Conservation (phyloP, 139 green algal species). For the Tetraselmis chui region DNA sequence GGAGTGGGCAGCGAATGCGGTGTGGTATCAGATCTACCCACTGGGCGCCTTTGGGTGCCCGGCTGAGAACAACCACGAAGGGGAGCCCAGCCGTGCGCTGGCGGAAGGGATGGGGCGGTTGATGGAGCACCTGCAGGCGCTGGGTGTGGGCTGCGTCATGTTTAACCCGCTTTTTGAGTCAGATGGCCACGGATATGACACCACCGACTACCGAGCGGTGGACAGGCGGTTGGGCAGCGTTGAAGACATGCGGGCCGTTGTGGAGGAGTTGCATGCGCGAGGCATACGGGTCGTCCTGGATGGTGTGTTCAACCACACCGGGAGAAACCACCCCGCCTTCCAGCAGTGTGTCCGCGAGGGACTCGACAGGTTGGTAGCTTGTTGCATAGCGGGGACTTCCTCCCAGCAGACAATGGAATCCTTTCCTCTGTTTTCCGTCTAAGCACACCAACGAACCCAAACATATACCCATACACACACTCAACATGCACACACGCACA, state of each 20-base stretch:
- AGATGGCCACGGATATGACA: constrained; percentile 31
- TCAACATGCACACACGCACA: no score
- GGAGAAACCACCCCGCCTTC: constrained; percentile 14
- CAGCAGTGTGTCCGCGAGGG: background rate
- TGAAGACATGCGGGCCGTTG: constrained; percentile 4
- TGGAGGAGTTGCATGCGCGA: constrained; percentile 7
- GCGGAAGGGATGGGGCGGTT: background rate
- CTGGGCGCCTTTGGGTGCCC: background rate
- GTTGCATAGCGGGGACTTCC: no score
- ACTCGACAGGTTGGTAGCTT: background rate
- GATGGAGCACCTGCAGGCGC: background rate
- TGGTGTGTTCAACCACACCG: constrained; percentile 37
- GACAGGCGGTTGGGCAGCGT: constrained; percentile 19
- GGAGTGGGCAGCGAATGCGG: background rate
- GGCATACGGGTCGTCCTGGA: constrained; percentile 28
- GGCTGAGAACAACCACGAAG: background rate
- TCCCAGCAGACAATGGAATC: no score
- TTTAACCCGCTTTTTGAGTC: constrained; percentile 2
- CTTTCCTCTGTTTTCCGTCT: no score
- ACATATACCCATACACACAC: no score
- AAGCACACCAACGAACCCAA: no score
- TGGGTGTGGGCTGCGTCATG: background rate
- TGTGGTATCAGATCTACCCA: constrained; percentile 8
- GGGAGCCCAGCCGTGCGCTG: background rate
- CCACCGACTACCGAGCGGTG: constrained; percentile 24